Evolutionary conservation across 2,329 filamentous ascomycete species (phyloP).

Genomic region (Phaeosphaeria sp.): DNA sequence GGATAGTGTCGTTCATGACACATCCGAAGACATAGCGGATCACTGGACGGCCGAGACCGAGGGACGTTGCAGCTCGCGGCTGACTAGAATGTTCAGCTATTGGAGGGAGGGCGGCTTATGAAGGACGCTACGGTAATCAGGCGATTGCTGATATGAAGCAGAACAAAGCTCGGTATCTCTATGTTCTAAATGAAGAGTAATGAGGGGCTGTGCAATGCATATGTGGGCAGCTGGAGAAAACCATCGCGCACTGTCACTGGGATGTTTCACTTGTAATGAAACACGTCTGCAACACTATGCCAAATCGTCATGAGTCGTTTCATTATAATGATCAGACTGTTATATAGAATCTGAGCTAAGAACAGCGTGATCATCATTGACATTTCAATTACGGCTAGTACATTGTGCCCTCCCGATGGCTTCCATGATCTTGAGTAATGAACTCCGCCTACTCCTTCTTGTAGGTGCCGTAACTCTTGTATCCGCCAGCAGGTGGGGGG

Average conservation of each 20-base stretch:
- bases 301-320: neutral
- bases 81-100: neutral
- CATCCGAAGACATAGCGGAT: neutral
- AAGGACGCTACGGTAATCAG: neutral
- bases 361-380: neutral
- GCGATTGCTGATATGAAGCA: neutral
- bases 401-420: neutral
- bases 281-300: neutral
- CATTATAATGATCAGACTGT: neutral
- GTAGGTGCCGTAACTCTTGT: slow-evolving; percentile 24
- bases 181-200: neutral
- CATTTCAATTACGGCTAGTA: neutral
- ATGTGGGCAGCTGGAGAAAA: no score
- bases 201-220: neutral
- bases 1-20: no score
- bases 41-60: neutral
- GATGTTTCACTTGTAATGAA: neutral
- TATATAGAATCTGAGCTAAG: neutral
- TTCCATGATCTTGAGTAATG: no score
- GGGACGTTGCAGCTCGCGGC: neutral
- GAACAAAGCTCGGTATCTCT: neutral
- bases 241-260: neutral
- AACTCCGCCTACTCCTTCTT: slow-evolving; percentile 6
- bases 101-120: neutral
- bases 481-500: slow-evolving; percentile 17